These are phyloP conservation scores for Phellopilus nigrolimitatus DNA, from an alignment of 1,284 basidiomycete genomes.

Conservation along the genomic window DNA sequence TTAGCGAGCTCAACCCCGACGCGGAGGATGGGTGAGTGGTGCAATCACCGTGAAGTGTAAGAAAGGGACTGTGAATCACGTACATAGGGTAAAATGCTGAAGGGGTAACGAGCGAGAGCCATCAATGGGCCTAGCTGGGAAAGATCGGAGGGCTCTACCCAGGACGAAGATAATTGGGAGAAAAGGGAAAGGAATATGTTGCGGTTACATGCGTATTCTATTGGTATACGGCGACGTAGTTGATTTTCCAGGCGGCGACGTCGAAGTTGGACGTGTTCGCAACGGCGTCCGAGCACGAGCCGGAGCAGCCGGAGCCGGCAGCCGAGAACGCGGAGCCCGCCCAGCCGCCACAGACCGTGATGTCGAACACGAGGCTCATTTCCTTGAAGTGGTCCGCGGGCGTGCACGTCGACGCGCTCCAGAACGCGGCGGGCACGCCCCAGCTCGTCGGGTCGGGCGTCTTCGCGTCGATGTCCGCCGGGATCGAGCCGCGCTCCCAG, in stretches of 20 bases:
- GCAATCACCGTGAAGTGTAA: neutral
- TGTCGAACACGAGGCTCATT: conserved; percentile 69
- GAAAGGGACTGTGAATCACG: no score
- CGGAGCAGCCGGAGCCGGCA: conserved; percentile 53
- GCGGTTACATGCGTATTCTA: no score
- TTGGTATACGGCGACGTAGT: conserved; percentile 35
- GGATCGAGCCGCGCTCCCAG: conserved; percentile 64
- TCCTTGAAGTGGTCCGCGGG: conserved; percentile 63
- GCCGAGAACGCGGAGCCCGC: conserved; percentile 49
- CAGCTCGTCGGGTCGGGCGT: conserved; percentile 61
- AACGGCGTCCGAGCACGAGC: conserved; percentile 63
- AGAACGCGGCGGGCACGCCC: conserved; percentile 66
- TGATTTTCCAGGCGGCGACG: conserved; percentile 53
- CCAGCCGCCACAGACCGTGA: conserved; percentile 66
- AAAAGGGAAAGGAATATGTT: neutral
- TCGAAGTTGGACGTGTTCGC: conserved; percentile 59
- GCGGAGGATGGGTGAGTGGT: neutral
- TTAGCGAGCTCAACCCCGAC: conserved; percentile 1
- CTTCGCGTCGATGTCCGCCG: conserved; percentile 56
- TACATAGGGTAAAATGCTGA: neutral
- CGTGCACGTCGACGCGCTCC: conserved; percentile 57
- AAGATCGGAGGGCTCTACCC: neutral
- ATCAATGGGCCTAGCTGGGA: neutral
- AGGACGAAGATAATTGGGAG: neutral
- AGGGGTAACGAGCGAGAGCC: neutral